phyloP scores from a whole-genome alignment of 371 early-diverging fungal species.

The Apophysomyces ossiformis region DNA sequence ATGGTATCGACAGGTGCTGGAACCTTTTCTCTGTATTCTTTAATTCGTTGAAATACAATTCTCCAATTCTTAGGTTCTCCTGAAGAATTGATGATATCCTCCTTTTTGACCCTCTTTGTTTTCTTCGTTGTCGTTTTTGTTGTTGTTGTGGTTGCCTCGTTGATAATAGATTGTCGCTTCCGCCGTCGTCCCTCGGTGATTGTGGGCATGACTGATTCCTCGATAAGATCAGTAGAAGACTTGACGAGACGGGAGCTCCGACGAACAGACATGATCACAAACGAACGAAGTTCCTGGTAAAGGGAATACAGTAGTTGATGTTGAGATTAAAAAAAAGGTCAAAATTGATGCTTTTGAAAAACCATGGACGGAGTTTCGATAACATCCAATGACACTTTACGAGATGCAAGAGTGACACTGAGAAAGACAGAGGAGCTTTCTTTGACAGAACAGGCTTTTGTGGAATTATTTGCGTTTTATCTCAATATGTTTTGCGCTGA shows the following conservation, averaged over 20 bases:
- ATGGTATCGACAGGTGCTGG: constrained; percentile 95
- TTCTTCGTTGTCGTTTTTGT: background rate
- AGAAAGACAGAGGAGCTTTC: too few species aligned
- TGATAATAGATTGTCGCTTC: background rate
- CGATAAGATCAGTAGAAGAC: background rate
- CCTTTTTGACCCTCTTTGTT: constrained; percentile 4
- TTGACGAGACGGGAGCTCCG: constrained; percentile 20
- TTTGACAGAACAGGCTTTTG: too few species aligned
- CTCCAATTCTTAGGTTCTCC: constrained; percentile 68
- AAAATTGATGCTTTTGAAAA: too few species aligned
- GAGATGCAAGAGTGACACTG: too few species aligned
- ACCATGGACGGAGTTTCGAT: too few species aligned
- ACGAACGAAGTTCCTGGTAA: constrained; percentile 1
- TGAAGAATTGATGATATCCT: background rate
- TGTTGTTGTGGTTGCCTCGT: background rate
- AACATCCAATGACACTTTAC: too few species aligned
- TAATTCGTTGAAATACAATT: constrained; percentile 63
- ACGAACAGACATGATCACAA: constrained; percentile 20
- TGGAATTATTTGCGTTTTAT: too few species aligned
- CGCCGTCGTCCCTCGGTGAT: background rate
- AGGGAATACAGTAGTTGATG: too few species aligned
- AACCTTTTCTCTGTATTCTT: constrained; percentile 60
- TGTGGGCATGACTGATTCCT: background rate
- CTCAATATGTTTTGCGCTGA: too few species aligned
- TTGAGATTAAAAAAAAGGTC: too few species aligned